phyloP scores from a whole-genome alignment of 805 yeast genomes.

The Cyberlindnera lachancei region DNA sequence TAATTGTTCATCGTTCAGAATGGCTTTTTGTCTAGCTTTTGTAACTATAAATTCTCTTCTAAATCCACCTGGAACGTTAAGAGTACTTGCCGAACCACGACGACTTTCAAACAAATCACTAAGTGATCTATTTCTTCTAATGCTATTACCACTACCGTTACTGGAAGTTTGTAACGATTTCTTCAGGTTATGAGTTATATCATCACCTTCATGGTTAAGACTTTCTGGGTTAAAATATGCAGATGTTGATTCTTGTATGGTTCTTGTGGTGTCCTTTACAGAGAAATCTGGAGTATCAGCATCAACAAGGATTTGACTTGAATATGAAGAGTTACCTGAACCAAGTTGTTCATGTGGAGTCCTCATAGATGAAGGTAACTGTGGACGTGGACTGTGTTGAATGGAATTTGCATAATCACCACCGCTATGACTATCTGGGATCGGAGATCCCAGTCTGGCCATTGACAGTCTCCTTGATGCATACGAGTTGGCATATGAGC shows the following conservation, averaged over 20 bases:
- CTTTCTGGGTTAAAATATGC: constrained; percentile 13
- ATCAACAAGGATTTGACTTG: constrained; percentile 12
- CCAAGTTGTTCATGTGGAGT: background rate
- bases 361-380: background rate
- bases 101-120: constrained; percentile 27
- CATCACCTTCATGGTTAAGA: constrained; percentile 19
- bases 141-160: constrained; percentile 2
- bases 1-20: constrained; percentile 20
- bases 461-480: constrained; percentile 16
- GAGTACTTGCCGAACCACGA: constrained; percentile 59
- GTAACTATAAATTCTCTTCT: constrained; percentile 58
- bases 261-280: constrained; percentile 6
- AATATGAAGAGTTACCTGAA: background rate
- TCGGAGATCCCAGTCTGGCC: constrained; percentile 14
- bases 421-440: too few relatives aligned
- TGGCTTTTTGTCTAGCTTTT: constrained; percentile 22
- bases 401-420: too few relatives aligned
- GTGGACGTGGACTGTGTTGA: constrained; percentile 5
- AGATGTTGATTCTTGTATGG: constrained; percentile 9
- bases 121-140: constrained; percentile 16
- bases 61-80: constrained; percentile 79
- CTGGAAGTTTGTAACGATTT: constrained; percentile 5
- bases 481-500: too few relatives aligned
- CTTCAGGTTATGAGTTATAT: constrained; percentile 18
- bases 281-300: constrained; percentile 14